Evolutionary conservation across 1,284 basidiomycete species (phyloP).

Genomic region (Rhodotorula sp.): DNA sequence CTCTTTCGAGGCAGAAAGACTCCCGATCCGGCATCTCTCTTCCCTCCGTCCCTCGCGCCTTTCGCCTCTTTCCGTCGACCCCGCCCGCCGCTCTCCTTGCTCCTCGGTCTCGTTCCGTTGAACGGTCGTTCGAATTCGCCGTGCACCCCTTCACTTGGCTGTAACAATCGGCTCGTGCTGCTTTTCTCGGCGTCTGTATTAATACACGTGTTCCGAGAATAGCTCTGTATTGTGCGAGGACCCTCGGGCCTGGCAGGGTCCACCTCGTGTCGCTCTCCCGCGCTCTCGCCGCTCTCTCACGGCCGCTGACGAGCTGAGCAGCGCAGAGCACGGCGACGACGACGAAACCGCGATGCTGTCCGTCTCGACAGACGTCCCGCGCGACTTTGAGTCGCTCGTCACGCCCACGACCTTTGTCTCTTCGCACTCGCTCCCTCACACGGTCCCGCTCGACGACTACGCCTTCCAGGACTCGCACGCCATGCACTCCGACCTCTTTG

Average conservation of each 20-base stretch:
- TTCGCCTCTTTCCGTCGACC: neutral
- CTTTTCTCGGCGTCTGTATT: too few relatives aligned
- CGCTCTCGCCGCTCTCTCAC: neutral
- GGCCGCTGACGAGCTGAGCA: neutral
- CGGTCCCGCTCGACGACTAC: conserved; percentile 14
- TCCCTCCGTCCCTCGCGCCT: neutral
- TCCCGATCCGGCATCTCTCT: neutral
- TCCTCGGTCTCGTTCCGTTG: neutral
- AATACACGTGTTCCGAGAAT: too few relatives aligned
- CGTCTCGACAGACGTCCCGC: too few relatives aligned
- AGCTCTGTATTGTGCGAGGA: neutral
- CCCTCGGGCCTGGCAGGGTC: neutral
- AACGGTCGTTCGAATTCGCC: conserved; percentile 18
- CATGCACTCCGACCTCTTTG: neutral
- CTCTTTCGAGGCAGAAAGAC: too few relatives aligned
- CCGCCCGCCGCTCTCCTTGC: neutral
- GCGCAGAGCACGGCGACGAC: neutral
- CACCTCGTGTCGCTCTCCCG: neutral
- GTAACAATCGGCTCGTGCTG: too few relatives aligned
- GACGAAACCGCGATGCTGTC: too few relatives aligned
- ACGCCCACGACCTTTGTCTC: neutral
- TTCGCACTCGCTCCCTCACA: neutral
- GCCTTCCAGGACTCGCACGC: conserved; percentile 6
- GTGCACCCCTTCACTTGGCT: conserved; percentile 14
- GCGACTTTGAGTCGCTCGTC: neutral